Evolutionary conservation across 2,329 filamentous ascomycete genomes (phyloP).

Genomic region (Arachnomyces sp.): DNA sequence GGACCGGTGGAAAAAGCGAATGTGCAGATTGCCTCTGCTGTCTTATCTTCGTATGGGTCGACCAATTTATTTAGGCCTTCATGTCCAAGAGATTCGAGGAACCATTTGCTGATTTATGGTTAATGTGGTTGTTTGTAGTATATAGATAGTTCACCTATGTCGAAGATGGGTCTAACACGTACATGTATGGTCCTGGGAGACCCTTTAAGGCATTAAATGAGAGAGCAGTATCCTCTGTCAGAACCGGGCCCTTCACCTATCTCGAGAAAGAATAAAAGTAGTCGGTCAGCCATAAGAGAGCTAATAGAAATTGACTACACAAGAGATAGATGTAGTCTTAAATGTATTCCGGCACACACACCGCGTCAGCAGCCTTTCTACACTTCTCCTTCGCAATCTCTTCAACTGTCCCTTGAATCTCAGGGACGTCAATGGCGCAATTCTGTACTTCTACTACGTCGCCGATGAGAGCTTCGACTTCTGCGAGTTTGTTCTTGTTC

Average conservation of each 20-base stretch:
- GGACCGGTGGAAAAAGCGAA: slow-evolving; percentile 88
- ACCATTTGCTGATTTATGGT: slow-evolving; percentile 72
- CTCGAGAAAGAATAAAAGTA: slow-evolving; percentile 1
- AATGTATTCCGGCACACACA: slow-evolving; percentile 36
- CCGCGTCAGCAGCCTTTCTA: slow-evolving; percentile 67
- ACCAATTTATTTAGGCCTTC: slow-evolving; percentile 84
- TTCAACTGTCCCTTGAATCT: slow-evolving; percentile 87
- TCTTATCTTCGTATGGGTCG: slow-evolving; percentile 81
- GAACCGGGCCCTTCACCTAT: slow-evolving; percentile 74
- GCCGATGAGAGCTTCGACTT: slow-evolving; percentile 81
- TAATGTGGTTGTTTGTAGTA: neutral
- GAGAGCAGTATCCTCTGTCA: slow-evolving; percentile 92
- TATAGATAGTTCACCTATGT: neutral
- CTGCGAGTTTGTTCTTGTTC: slow-evolving; percentile 86
- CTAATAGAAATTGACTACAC: slow-evolving; percentile 3
- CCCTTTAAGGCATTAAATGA: slow-evolving; percentile 86
- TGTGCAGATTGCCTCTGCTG: slow-evolving; percentile 87
- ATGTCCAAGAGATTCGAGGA: slow-evolving; percentile 75
- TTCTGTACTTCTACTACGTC: slow-evolving; percentile 64
- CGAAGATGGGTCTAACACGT: too few relatives aligned
- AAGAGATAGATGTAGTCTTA: neutral
- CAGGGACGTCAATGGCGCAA: slow-evolving; percentile 70
- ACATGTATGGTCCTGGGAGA: slow-evolving; percentile 97
- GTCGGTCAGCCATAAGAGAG: slow-evolving; percentile 1
- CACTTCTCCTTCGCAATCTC: slow-evolving; percentile 88